A percentile compares a stretch with the other conserved stretches of the same genome.
phyloP scores from a whole-genome alignment of 441 rosid species.

The Adansonia madagascariensis region DNA sequence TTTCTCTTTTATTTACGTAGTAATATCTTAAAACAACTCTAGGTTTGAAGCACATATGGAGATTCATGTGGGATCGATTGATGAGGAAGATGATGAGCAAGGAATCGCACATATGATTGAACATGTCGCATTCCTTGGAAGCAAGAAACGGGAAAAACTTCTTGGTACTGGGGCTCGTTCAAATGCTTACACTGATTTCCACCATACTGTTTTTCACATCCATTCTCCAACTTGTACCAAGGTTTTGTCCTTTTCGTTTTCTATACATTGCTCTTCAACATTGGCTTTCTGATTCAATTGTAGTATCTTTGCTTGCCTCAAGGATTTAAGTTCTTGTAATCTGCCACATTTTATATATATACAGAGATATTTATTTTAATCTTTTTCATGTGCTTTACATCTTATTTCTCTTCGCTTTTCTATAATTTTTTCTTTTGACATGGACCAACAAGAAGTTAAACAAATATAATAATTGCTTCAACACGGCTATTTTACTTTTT shows the following conservation, averaged over 20 bases:
- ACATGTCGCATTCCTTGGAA: slow-evolving; percentile 98
- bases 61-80: slow-evolving; percentile 97
- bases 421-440: background rate
- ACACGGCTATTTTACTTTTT: slow-evolving; percentile 18
- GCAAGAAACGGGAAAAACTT: slow-evolving; percentile 98
- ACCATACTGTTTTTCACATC: slow-evolving; percentile 98
- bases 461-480: slow-evolving; percentile 15
- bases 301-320: slow-evolving; percentile 22
- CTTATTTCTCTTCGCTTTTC: slow-evolving; percentile 8
- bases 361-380: background rate
- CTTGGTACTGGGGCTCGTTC: slow-evolving; percentile 98
- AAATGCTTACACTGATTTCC: slow-evolving; percentile 99
- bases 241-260: slow-evolving; percentile 48
- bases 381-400: slow-evolving; percentile 17
- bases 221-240: slow-evolving; percentile 91
- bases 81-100: slow-evolving; percentile 99
- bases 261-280: slow-evolving; percentile 25
- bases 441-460: background rate
- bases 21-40: slow-evolving; percentile 34
- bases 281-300: slow-evolving; percentile 3
- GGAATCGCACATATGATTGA: slow-evolving; percentile 99
- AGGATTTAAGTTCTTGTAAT: slow-evolving; percentile 20
- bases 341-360: slow-evolving; percentile 10
- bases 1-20: slow-evolving; percentile 19
- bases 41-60: slow-evolving; percentile 99